A percentile compares a stretch with the other conserved stretches of the same genome.
Conservation (phyloP, 495 filamentous ascomycete species). For the Thermochaetoides thermophila region DNA sequence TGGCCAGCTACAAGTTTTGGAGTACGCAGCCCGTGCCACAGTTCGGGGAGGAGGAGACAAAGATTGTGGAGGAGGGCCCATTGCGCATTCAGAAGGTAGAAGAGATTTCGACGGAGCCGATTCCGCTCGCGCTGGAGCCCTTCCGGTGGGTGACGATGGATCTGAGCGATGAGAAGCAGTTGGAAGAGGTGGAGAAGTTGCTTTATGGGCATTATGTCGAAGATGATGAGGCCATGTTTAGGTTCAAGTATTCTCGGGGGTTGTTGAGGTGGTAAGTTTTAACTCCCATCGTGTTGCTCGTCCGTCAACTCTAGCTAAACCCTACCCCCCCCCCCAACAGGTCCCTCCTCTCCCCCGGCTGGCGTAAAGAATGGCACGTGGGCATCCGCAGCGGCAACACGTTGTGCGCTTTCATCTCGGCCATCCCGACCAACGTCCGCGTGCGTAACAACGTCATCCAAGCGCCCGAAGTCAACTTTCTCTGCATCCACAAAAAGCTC, state of each 20-base stretch:
- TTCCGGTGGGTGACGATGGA: conserved; percentile 95
- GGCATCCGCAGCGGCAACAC: conserved; percentile 72
- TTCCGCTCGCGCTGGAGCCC: conserved; percentile 46
- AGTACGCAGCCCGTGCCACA: conserved; percentile 86
- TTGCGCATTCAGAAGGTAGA: conserved; percentile 52
- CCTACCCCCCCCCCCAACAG: too few species aligned
- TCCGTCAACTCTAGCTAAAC: too few species aligned
- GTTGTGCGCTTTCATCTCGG: conserved; percentile 88
- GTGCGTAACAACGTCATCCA: conserved; percentile 61
- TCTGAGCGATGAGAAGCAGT: conserved; percentile 41
- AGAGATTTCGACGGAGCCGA: conserved; percentile 55
- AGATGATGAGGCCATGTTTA: conserved; percentile 90
- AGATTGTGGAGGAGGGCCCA: conserved; percentile 37
- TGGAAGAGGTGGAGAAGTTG: conserved; percentile 77
- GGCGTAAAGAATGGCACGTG: conserved; percentile 89
- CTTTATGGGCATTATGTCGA: conserved; percentile 90
- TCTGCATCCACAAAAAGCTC: conserved; percentile 95
- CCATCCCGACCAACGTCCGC: conserved; percentile 67
- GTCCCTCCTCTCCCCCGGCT: conserved; percentile 90
- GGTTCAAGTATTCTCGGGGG: conserved; percentile 81
- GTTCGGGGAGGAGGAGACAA: conserved; percentile 44
- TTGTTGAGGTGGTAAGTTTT: conserved; percentile 73
- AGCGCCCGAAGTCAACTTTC: conserved; percentile 89
- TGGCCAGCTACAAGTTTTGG: conserved; percentile 97
- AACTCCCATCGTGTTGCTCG: too few species aligned